Percentiles rank a stretch among this genome's conserved stretches.
These are phyloP conservation scores for Circinella umbellata DNA, from an alignment of 371 early-diverging fungal species.

Conservation along the genomic window DNA sequence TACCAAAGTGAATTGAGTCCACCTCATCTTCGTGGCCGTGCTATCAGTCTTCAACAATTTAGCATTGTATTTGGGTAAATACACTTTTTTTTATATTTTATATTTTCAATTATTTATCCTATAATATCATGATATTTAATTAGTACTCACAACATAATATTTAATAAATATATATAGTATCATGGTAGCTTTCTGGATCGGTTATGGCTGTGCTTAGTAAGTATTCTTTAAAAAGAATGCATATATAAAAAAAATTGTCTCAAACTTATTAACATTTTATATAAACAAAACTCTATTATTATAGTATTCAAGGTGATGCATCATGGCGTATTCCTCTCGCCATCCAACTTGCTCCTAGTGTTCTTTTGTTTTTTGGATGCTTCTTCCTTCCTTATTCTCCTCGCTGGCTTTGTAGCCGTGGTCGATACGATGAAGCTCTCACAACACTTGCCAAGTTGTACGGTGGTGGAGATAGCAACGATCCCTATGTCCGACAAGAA, in stretches of 20 bases:
- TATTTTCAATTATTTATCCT: too few relatives aligned
- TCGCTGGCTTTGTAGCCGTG: conserved; percentile 56
- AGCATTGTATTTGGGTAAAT: conserved; percentile 25
- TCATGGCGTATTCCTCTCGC: conserved; percentile 46
- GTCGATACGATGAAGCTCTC: conserved; percentile 46
- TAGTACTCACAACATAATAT: not conserved
- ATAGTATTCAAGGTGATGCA: conserved; percentile 22
- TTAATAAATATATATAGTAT: conserved; percentile 26
- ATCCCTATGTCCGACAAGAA: conserved; percentile 65
- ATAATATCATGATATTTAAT: too few relatives aligned
- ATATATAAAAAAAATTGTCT: too few relatives aligned
- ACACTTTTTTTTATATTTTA: not conserved
- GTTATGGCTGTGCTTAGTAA: conserved; percentile 46
- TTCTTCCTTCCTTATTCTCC: conserved; percentile 52
- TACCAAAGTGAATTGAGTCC: conserved; percentile 41
- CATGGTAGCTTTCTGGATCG: conserved; percentile 51
- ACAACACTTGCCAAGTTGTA: conserved; percentile 70
- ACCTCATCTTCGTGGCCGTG: conserved; percentile 25
- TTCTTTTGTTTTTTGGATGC: conserved; percentile 41
- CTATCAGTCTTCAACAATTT: conserved; percentile 26
- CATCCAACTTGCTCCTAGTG: conserved; percentile 35
- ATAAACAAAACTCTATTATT: conserved; percentile 25
- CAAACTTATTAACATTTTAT: too few relatives aligned
- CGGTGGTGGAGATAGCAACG: conserved; percentile 46
- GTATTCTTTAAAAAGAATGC: conserved; percentile 69